Percentiles rank a stretch among this genome's conserved stretches.
These are phyloP conservation scores for Colletotrichum sp. DNA, from an alignment of 2,329 filamentous ascomycete genomes.

Conservation along the genomic window DNA sequence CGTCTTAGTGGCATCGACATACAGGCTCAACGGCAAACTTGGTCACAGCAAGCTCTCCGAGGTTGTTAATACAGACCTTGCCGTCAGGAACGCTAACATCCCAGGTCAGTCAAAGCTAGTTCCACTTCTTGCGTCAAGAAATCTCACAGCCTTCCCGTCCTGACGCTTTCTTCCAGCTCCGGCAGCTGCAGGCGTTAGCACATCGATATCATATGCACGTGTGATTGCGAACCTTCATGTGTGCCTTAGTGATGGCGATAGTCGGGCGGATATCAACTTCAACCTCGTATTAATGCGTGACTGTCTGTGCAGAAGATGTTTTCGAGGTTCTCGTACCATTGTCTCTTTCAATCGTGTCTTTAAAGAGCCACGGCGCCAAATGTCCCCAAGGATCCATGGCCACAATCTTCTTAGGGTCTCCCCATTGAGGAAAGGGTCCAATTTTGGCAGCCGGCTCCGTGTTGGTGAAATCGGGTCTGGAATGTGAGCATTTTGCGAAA, in stretches of 20 bases:
- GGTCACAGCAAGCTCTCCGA: slow-evolving; percentile 88
- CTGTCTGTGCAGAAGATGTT: neutral
- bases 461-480: slow-evolving; percentile 67
- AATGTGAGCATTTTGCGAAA: neutral
- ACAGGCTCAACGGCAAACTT: slow-evolving; percentile 97
- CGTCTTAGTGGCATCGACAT: slow-evolving; percentile 43
- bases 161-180: slow-evolving; percentile 89
- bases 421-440: slow-evolving; percentile 89
- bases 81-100: slow-evolving; percentile 69
- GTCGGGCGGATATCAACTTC: slow-evolving; percentile 84
- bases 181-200: slow-evolving; percentile 62
- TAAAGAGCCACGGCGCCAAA: slow-evolving; percentile 82
- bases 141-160: slow-evolving; percentile 71
- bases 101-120: neutral
- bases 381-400: slow-evolving; percentile 97
- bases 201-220: neutral
- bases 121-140: neutral
- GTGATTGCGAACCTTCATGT: slow-evolving; percentile 71
- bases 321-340: slow-evolving; percentile 51
- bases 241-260: slow-evolving; percentile 89
- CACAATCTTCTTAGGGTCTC: slow-evolving; percentile 90
- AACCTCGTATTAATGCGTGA: neutral
- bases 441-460: slow-evolving; percentile 91
- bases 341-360: slow-evolving; percentile 77
- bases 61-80: slow-evolving; percentile 86